Percentiles rank a stretch among this genome's conserved stretches.
Conservation (phyloP, 1,284 basidiomycete species). For the Trichosporon faecale region DNA sequence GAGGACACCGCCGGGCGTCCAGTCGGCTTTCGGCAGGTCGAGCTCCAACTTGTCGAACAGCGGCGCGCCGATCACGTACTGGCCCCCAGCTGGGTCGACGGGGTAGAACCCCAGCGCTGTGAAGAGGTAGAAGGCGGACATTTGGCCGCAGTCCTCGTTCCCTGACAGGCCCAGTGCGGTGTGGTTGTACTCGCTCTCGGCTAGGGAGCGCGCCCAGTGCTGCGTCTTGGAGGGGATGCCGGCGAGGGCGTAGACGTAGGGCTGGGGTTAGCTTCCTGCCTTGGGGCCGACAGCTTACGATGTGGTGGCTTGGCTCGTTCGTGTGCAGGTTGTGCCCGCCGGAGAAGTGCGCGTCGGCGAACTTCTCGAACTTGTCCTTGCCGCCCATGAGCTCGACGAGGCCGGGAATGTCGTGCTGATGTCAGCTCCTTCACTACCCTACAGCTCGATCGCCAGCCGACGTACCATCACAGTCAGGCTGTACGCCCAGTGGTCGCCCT, state of each 20-base stretch:
- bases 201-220: conserved; percentile 66
- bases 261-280: conserved; percentile 39
- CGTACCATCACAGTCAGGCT: conserved; percentile 63
- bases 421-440: background rate
- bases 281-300: conserved; percentile 27
- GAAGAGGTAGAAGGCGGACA: conserved; percentile 84
- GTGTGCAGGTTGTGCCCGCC: conserved; percentile 78
- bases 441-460: background rate
- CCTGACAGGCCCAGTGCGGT: conserved; percentile 54
- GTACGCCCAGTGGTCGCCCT: conserved; percentile 81
- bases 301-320: conserved; percentile 62
- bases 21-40: conserved; percentile 56
- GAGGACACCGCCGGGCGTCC: background rate
- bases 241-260: conserved; percentile 72
- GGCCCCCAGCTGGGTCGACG: conserved; percentile 72
- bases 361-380: conserved; percentile 61
- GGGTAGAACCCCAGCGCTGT: conserved; percentile 79
- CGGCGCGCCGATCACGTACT: conserved; percentile 73
- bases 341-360: conserved; percentile 72
- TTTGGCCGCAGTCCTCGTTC: conserved; percentile 87
- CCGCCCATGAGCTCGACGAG: conserved; percentile 67
- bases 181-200: conserved; percentile 63
- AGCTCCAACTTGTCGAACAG: conserved; percentile 88
- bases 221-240: conserved; percentile 68
- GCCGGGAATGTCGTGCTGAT: conserved; percentile 59